Percentiles rank a stretch among this genome's conserved stretches.
Evolutionary conservation across 441 rosid species (phyloP).

Genomic region (Euphorbia celastroides): DNA sequence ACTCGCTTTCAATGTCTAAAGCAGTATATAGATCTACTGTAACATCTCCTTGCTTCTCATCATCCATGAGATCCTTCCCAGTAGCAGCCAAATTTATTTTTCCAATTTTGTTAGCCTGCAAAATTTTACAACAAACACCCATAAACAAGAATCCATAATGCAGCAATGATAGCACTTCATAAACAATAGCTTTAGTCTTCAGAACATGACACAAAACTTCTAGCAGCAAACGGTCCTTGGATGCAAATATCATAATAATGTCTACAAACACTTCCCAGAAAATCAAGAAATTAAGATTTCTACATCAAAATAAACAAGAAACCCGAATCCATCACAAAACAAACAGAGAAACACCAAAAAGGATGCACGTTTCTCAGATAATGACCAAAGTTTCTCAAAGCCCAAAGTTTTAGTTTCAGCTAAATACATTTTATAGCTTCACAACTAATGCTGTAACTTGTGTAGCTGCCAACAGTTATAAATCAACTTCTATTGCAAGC

Average conservation of each 20-base stretch:
- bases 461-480: not conserved
- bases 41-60: conserved; percentile 97
- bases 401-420: not conserved
- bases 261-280: not conserved
- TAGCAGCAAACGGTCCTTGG: not conserved
- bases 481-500: not conserved
- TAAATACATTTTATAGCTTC: not conserved
- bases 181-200: not conserved
- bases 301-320: not conserved
- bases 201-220: not conserved
- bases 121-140: conserved; percentile 8
- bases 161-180: not conserved
- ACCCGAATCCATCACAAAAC: not conserved
- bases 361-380: not conserved
- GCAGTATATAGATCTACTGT: conserved; percentile 90
- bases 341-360: not conserved
- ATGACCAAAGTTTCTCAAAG: not conserved
- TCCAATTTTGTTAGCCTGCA: conserved; percentile 98
- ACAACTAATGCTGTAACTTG: not conserved
- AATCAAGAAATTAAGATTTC: not conserved
- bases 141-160: not conserved
- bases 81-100: conserved; percentile 99
- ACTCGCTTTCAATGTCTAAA: conserved; percentile 91
- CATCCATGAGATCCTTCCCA: conserved; percentile 99
- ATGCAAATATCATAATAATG: not conserved